phyloP scores from a whole-genome alignment of 202 grass and related monocot species.

The Cymbopogon flexuosus region DNA sequence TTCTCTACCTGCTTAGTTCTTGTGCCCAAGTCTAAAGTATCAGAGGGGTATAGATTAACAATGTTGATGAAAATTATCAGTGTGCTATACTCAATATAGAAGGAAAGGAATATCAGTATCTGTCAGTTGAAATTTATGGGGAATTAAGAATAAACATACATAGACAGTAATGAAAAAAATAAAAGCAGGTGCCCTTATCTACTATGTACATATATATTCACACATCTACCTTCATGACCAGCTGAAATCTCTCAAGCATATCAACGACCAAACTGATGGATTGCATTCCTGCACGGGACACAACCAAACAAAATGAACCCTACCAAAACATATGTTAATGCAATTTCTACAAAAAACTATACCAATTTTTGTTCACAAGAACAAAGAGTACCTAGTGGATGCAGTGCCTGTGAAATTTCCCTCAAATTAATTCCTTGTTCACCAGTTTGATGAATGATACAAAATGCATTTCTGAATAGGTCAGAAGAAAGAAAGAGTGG shows the following conservation, averaged over 20 bases:
- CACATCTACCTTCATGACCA: slow-evolving; percentile 58
- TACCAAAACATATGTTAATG: neutral
- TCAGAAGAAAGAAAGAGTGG: slow-evolving; percentile 48
- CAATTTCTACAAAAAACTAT: neutral
- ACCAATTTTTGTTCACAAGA: slow-evolving; percentile 21
- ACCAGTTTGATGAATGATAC: slow-evolving; percentile 58
- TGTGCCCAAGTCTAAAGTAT: neutral
- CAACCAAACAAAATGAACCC: slow-evolving; percentile 10
- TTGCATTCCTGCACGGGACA: slow-evolving; percentile 34
- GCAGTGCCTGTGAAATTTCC: slow-evolving; percentile 57
- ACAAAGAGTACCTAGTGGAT: slow-evolving; percentile 45
- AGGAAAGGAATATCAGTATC: neutral
- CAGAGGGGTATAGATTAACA: neutral
- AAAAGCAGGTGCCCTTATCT: neutral
- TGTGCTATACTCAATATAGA: neutral
- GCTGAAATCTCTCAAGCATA: slow-evolving; percentile 51
- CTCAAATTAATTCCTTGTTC: slow-evolving; percentile 63
- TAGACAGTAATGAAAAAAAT: neutral
- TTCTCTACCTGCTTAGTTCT: neutral
- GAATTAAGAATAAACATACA: neutral
- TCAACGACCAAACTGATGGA: slow-evolving; percentile 52
- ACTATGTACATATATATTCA: neutral
- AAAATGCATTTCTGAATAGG: slow-evolving; percentile 56
- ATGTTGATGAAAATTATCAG: neutral
- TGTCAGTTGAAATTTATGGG: neutral